These are phyloP conservation scores for Pseudogymnoascus sp. DNA, from an alignment of 2,329 filamentous ascomycete genomes.

Conservation along the genomic window DNA sequence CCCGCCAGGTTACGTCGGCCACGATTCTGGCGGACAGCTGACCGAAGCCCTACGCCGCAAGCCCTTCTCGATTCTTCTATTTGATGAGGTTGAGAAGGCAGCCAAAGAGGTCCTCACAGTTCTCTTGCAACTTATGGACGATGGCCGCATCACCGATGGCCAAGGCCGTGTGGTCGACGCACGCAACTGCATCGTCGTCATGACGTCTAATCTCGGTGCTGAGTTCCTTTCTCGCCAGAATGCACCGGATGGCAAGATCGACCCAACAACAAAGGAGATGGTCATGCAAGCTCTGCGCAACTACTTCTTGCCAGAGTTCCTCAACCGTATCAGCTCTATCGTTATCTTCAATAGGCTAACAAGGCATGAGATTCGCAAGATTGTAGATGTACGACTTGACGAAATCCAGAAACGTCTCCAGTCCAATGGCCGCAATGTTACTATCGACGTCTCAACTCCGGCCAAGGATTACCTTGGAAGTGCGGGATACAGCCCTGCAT, in stretches of 20 bases:
- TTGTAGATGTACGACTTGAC: slow-evolving; percentile 79
- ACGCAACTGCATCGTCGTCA: slow-evolving; percentile 97
- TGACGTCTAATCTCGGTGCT: slow-evolving; percentile 96
- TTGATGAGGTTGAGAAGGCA: slow-evolving; percentile 97
- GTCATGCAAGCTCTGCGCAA: slow-evolving; percentile 86
- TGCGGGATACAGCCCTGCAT: slow-evolving; percentile 89
- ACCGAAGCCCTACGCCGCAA: slow-evolving; percentile 90
- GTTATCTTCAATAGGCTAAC: slow-evolving; percentile 99
- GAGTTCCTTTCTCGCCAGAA: slow-evolving; percentile 82
- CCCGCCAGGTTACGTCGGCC: slow-evolving; percentile 92
- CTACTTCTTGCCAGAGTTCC: slow-evolving; percentile 97
- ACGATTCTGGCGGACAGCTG: slow-evolving; percentile 90
- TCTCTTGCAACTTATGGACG: slow-evolving; percentile 98
- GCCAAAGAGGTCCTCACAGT: slow-evolving; percentile 97
- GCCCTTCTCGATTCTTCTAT: slow-evolving; percentile 95
- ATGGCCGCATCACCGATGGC: slow-evolving; percentile 95
- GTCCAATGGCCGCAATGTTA: slow-evolving; percentile 76
- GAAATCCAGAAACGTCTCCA: slow-evolving; percentile 91
- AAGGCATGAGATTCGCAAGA: slow-evolving; percentile 81
- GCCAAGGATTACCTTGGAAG: slow-evolving; percentile 90
- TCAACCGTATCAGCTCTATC: slow-evolving; percentile 92
- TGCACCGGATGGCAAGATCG: slow-evolving; percentile 74
- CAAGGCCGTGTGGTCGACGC: slow-evolving; percentile 93
- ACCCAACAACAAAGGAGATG: slow-evolving; percentile 75
- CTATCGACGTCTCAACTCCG: slow-evolving; percentile 72